These are phyloP conservation scores for Nidularia sp. DNA, from an alignment of 768 basidiomycete genomes.

Conservation along the genomic window DNA sequence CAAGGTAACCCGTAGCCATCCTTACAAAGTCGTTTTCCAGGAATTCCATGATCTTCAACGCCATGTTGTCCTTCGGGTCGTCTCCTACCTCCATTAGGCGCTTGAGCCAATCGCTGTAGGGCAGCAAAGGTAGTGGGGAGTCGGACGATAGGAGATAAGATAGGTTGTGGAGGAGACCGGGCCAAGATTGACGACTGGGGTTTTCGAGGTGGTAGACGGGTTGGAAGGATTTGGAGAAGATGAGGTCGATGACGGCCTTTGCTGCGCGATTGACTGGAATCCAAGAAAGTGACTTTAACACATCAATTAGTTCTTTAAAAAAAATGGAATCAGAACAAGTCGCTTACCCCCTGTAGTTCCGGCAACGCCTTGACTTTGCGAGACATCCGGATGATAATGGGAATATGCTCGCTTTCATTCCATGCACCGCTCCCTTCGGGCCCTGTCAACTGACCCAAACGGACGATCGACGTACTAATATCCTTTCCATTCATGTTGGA, in stretches of 20 bases:
- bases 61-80: slow-evolving; percentile 17
- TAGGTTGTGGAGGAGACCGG: slow-evolving; percentile 20
- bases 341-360: slow-evolving; percentile 22
- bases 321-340: no score
- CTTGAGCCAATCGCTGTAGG: slow-evolving; percentile 23
- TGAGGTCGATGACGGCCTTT: slow-evolving; percentile 21
- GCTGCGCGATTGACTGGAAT: slow-evolving; percentile 28
- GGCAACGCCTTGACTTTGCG: slow-evolving; percentile 22
- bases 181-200: slow-evolving; percentile 29
- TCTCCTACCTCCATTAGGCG: slow-evolving; percentile 20
- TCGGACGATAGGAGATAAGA: slow-evolving; percentile 11
- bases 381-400: slow-evolving; percentile 25
- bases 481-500: no score
- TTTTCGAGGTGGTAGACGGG: slow-evolving; percentile 31
- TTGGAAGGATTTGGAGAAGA: slow-evolving; percentile 23
- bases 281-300: slow-evolving; percentile 27
- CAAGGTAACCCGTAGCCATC: slow-evolving; percentile 24
- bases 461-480: no score
- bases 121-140: slow-evolving; percentile 14
- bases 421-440: slow-evolving; percentile 30
- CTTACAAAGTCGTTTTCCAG: slow-evolving; percentile 26
- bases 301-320: no score
- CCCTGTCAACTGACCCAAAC: slow-evolving; percentile 32
- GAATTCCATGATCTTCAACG: slow-evolving; percentile 22
- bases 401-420: slow-evolving; percentile 33